A percentile compares a stretch with the other conserved stretches of the same genome.
These are phyloP conservation scores for Mrakia blollopis DNA, from an alignment of 768 basidiomycete species.

Conservation along the genomic window DNA sequence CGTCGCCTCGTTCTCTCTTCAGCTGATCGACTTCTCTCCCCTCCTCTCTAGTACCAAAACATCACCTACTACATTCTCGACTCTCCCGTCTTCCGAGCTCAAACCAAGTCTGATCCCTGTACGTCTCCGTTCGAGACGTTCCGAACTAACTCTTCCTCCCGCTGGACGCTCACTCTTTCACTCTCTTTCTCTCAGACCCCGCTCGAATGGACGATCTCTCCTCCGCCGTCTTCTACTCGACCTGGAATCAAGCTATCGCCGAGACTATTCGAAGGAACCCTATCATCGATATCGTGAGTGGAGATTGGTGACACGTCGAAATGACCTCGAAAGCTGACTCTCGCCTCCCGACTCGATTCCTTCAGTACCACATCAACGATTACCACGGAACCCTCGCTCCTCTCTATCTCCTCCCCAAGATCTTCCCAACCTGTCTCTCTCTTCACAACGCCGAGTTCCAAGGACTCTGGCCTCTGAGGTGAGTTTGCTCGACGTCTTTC, in stretches of 20 bases:
- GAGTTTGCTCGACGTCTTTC: too few species aligned
- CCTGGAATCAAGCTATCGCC: slow-evolving; percentile 96
- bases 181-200: slow-evolving; percentile 46
- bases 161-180: too few species aligned
- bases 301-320: too few species aligned
- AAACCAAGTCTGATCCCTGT: slow-evolving; percentile 90
- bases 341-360: neutral
- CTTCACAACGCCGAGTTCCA: slow-evolving; percentile 97
- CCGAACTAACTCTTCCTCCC: too few species aligned
- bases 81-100: slow-evolving; percentile 91
- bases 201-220: slow-evolving; percentile 95
- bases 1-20: slow-evolving; percentile 39
- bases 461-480: slow-evolving; percentile 63
- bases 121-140: too few species aligned
- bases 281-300: slow-evolving; percentile 63
- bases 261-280: slow-evolving; percentile 81
- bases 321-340: too few species aligned
- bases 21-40: slow-evolving; percentile 47
- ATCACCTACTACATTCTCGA: slow-evolving; percentile 92
- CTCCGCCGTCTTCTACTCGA: slow-evolving; percentile 95
- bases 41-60: slow-evolving; percentile 48
- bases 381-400: slow-evolving; percentile 90
- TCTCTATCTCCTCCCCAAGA: slow-evolving; percentile 84
- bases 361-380: slow-evolving; percentile 44
- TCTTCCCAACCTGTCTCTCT: slow-evolving; percentile 82